Base-by-base conservation (phyloP, 2,329 filamentous ascomycete genomes). In the Tolypocladium album region DNA sequence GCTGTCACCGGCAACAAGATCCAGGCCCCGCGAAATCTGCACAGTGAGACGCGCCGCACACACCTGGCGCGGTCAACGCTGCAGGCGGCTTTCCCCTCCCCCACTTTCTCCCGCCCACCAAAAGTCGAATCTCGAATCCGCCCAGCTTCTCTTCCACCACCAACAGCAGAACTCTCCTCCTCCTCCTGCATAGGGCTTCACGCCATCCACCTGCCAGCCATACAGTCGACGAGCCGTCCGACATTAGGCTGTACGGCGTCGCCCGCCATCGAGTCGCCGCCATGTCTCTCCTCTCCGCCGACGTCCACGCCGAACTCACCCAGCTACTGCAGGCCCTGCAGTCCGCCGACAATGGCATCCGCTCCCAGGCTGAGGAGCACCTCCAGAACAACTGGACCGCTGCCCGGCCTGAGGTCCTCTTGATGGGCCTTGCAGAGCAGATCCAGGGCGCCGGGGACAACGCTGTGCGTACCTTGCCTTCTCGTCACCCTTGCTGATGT, bases 391-490 rank as follows among this genome's bases (percentile, higher is more conserved):
- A 92, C 80, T 99, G 94, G 94, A 89, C 92, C 42, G 78, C 79
- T 63, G 82, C 85, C 60, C 85, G 89, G 62, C 92, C 94, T 42
- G 92, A 97, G 69, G 82, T 96, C 67, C 81, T 97, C 67, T 79
- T 99, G 71, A 94, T 97, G 88, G 94, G 92, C 65, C 79, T 99
- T 68, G 92, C 89, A 47, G 94, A 97, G 78, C 93, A 97, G 76
- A 87, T 96, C 67, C 86, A 90, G 69, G 86, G 83, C 65, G 86
- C 89, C n/a, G 83, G 85, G 66, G 87, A 93, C 70, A 79, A 85
- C 66, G 80, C 84, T 61, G 90, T 94, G 82, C 59, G 74, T 67
- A 13, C 9, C 42, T 45, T 27, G 22, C 38, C 39, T 36, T 59
- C 42, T 7, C 38, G 24, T 34, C 50, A 7, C 38, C 15, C 8